Base-by-base conservation (phyloP, 108 stramenopile genomes). In the Skeletonema marinoi region DNA sequence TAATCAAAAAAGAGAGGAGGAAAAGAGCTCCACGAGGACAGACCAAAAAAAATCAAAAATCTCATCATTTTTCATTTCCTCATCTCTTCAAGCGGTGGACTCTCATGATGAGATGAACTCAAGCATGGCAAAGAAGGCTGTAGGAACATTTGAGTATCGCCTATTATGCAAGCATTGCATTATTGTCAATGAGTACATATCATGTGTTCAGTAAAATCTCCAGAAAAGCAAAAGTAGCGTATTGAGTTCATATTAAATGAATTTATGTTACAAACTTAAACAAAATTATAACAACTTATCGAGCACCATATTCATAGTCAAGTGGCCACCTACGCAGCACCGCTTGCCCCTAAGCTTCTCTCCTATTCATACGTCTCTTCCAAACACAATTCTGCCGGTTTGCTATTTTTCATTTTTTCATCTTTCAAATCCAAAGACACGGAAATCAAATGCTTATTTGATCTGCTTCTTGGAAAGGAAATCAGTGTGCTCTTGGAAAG, bases 401-500 rank as follows among this genome's bases (percentile, higher is more conserved):
- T 74, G 81, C 67, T 56, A 2, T 9, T 56, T 56, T 46, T 46
- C 44, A 46, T 21, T 54, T 56, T 25, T 25, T 2, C n/a, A 7
- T 56, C n/a, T 56, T 56, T 29, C 54, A 56, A 25, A 4, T 25
- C 54, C 51, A 54, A 3, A 54, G 7, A 56, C 8, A 56, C 0
- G 8, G 16, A 56, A 25, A 25, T 56, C 54, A 56, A 56, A 0
- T 21, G 8, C 30, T 67, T 84, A 84, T 36, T 67, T 75, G 59
- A 84, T 66, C 48, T 87, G 88, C 75, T 94, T 96, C 96, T 98
- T 99, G 82, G 98, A 85, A 60, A 99, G 87, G 86, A 99, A 98
- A 88, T 99, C 99, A 29, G 99, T 98, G 92, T 98, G 97, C 90
- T 99, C 98, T 86, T 99, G 98, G 95, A 96, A 98, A 21, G 98